Evolutionary conservation across 768 basidiomycete genomes (phyloP), one percentile per base, ranked within the genome.

Genomic region (Thelephora ganbajun): DNA sequence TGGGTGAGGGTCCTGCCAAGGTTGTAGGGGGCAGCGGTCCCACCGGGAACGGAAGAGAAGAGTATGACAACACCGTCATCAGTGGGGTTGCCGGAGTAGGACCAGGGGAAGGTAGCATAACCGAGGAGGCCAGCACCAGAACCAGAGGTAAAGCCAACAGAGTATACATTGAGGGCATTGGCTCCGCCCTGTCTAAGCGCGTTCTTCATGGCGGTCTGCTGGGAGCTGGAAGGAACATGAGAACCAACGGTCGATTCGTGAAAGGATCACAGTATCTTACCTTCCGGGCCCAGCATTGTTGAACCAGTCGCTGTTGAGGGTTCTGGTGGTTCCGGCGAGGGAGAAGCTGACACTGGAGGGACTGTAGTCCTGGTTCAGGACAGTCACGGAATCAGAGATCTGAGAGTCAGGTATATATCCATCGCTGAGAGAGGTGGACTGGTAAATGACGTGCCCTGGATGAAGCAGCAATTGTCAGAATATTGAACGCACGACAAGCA

Each of bases 21-120:
- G 60, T 77, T 66, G 60, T 55, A 76, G 46, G 61, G 60, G 11
- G 55, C 33, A 3, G 66, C 58, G 35, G 64, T 58, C 16, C 76
- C 77, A 43, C 70, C 69, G 18, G 63, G 63, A 12, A 63, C 50
- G 4, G 59, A 56, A 12, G 60, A 59, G 56, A 53, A 64, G 19
- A 62, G 60, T 51, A 62, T 60, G 34, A 64, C 58, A 36, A 73
- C 67, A 48, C 74, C 74, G 53, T 77, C 76, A 53, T 77, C 71
- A 5, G 48, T 57, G 4, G 71, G 69, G 37, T 57, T 60, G 30
- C 54, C n/a, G 5, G 56, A 26, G 56, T 72, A 76, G 49, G 57
- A 52, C 1, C 56, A 63, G 12, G 75, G 76, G 66, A 74, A 76
- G 26, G 74, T 75, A 1, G 74, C 60, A 52, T 77, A 77, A 30